These are phyloP conservation scores for Aspergillus neoniger DNA, from an alignment of 2,329 filamentous ascomycete genomes.

Conservation along the genomic window DNA sequence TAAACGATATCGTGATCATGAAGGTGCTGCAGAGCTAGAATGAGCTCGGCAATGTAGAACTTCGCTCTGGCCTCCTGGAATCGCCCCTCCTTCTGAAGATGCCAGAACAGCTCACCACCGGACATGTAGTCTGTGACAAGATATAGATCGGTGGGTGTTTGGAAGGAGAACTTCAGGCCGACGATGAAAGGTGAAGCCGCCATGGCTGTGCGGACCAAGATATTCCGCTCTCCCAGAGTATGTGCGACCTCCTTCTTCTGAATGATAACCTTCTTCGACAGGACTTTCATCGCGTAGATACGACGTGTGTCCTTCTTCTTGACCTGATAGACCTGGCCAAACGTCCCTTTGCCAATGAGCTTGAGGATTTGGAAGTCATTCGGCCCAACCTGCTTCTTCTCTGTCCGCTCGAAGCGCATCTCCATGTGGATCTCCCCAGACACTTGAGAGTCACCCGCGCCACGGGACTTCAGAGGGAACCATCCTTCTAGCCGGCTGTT, in stretches of 20 bases:
- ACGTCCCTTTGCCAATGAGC: slow-evolving; percentile 96
- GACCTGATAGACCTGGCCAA: slow-evolving; percentile 97
- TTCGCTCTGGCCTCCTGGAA: slow-evolving; percentile 95
- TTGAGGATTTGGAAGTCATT: slow-evolving; percentile 95
- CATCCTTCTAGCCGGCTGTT: slow-evolving; percentile 77
- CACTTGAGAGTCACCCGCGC: slow-evolving; percentile 74
- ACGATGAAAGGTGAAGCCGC: slow-evolving; percentile 97
- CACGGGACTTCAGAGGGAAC: slow-evolving; percentile 79
- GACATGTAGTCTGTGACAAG: slow-evolving; percentile 99
- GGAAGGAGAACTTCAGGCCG: slow-evolving; percentile 96
- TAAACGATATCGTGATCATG: slow-evolving; percentile 98
- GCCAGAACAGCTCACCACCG: slow-evolving; percentile 97
- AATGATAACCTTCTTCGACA: slow-evolving; percentile 99
- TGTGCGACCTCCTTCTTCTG: slow-evolving; percentile 99
- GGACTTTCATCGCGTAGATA: slow-evolving; percentile 98
- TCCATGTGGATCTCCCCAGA: slow-evolving; percentile 86
- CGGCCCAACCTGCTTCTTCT: slow-evolving; percentile 89
- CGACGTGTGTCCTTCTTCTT: slow-evolving; percentile 93
- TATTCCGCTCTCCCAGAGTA: slow-evolving; percentile 95
- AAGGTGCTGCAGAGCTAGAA: slow-evolving; percentile 89
- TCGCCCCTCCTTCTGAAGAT: slow-evolving; percentile 92
- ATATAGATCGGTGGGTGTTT: slow-evolving; percentile 94
- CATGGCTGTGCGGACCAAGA: slow-evolving; percentile 92
- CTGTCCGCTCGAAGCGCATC: slow-evolving; percentile 79
- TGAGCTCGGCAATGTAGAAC: slow-evolving; percentile 98